phyloP scores from a whole-genome alignment of 257 asterid genomes.

The Solanum dulcamara region DNA sequence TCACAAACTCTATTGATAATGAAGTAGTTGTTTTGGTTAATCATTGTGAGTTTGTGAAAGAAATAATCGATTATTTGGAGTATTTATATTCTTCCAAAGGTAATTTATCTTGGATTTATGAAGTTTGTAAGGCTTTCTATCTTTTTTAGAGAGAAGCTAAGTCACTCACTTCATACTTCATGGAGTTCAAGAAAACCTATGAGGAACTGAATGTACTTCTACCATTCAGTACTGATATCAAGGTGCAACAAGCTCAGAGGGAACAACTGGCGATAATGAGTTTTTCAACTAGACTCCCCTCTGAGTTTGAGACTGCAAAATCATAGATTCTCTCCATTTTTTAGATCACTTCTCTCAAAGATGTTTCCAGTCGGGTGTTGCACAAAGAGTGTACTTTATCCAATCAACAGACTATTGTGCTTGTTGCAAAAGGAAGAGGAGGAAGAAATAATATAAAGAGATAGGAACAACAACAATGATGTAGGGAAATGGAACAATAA shows the following conservation, averaged over 20 bases:
- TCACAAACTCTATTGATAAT: not conserved
- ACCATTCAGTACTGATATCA: not conserved
- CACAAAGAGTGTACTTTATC: not conserved
- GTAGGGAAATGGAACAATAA: not conserved
- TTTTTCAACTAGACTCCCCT: not conserved
- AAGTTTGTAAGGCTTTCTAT: not conserved
- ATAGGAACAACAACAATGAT: not conserved
- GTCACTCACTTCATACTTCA: not conserved
- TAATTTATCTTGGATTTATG: not conserved
- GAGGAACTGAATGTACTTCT: not conserved
- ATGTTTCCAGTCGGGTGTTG: no score
- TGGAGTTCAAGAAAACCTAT: not conserved
- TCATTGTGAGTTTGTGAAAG: not conserved
- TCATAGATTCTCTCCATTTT: not conserved
- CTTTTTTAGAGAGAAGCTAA: not conserved
- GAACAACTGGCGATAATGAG: not conserved
- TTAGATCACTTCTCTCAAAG: not conserved
- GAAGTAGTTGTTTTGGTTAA: not conserved
- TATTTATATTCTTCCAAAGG: not conserved
- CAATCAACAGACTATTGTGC: not conserved
- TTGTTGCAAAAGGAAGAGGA: not conserved
- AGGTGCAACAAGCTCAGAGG: not conserved
- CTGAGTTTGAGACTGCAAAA: not conserved
- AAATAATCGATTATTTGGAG: not conserved
- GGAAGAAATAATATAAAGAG: not conserved